Evolutionary conservation across 2,329 filamentous ascomycete species (phyloP), one percentile per base, ranked within the genome.

Genomic region (Colletotrichum chrysophilum): DNA sequence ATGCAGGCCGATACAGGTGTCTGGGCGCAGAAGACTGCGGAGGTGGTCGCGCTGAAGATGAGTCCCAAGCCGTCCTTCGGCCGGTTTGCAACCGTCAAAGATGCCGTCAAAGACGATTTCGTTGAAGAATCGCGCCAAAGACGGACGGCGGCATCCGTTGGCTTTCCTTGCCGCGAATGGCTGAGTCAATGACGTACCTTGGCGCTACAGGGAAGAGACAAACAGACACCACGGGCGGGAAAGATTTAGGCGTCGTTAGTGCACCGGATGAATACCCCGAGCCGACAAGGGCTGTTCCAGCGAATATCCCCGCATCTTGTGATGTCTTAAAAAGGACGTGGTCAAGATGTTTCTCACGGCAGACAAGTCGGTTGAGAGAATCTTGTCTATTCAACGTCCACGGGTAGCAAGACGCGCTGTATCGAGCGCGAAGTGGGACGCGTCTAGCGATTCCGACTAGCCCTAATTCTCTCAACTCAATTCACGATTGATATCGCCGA

Each of bases 361-460:
- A 64, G 13, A 26, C 1, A 1, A n/a, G 32, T 13, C 5, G 3
- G 21, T 28, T 32, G 16, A 65, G 28, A 14, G 26, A 13, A 7
- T 28, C 1, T 14, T 38, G 30, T n/a, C n/a, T 18, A 30, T 36
- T 30, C 36, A 55, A 30, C 18, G 16, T 9, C 10, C 26, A 28
- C 26, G 26, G 26, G 6, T 28, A 36, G 26, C 60, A 58, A 36
- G 24, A 52, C n/a, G 43, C 26, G 26, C n/a, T 13, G 43, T 21
- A 30, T 30, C n/a, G 16, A 28, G n/a, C 32, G 21, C 56, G 30
- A 75, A 74, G 74, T 75, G 74, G 70, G 70, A 75, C 74, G 64
- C 64, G 58, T 48, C 70, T 36, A 66, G 58, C 70, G 69, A 34
- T 56, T 28, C 28, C 32, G 16, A 28, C 48, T 73, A 72, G 73